These are phyloP conservation scores for Rhodocollybia butyracea DNA, from an alignment of 768 basidiomycete genomes.

Conservation along the genomic window DNA sequence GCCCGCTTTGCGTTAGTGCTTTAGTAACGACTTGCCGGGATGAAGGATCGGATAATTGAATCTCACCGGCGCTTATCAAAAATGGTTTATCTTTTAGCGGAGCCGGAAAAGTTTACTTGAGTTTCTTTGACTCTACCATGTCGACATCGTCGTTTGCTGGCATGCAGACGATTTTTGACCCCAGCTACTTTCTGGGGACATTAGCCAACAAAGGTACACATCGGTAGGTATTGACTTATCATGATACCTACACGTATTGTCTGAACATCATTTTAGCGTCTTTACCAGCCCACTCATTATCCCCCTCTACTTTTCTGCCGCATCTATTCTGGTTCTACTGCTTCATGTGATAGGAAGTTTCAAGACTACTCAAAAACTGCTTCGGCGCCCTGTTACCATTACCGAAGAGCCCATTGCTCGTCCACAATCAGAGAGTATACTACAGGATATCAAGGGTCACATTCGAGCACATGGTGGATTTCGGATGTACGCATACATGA, in stretches of 20 bases:
- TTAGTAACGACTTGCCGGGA: no score
- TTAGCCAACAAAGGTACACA: neutral
- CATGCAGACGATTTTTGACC: neutral
- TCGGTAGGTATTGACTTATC: neutral
- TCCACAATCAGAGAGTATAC: conserved; percentile 23
- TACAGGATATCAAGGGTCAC: conserved; percentile 35
- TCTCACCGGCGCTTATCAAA: no score
- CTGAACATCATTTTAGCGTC: neutral
- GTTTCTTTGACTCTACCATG: no score
- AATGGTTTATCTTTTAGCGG: no score
- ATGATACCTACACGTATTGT: neutral
- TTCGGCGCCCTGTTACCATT: neutral
- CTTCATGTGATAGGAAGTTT: conserved; percentile 22
- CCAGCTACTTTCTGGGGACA: neutral
- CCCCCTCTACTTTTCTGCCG: conserved; percentile 31
- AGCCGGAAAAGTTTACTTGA: no score
- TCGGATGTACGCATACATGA: conserved; percentile 43
- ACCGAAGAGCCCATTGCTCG: conserved; percentile 15
- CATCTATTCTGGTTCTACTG: conserved; percentile 32
- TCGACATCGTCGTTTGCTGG: no score
- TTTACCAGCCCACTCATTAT: conserved; percentile 27
- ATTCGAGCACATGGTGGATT: conserved; percentile 42
- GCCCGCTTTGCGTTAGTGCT: no score
- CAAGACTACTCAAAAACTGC: conserved; percentile 10
- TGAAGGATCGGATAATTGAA: no score